Base-by-base conservation (phyloP, 768 basidiomycete genomes). In the Pluteus cervinus region DNA sequence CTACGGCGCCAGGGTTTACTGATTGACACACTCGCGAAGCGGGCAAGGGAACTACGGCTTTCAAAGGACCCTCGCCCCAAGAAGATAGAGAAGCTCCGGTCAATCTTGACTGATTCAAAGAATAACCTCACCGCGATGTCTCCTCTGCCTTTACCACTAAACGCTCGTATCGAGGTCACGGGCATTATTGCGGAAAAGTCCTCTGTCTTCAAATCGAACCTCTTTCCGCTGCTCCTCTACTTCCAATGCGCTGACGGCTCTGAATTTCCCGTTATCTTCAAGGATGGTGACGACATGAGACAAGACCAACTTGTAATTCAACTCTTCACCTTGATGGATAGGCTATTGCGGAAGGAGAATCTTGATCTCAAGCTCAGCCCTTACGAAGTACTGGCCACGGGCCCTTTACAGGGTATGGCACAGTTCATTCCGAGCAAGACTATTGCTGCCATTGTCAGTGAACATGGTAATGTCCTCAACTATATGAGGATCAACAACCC, bases 291-390 rank as follows among this genome's bases (percentile, higher is more conserved):
- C 54, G 96, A 99, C 54, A 84, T 98, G 73, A 81, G 96, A 15
- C 96, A 99, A 58, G 96, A 99, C 55, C 96, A 99, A 57, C 77
- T 99, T 24, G 93, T 98, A 18, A 85, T 98, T 34, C 96, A 99
- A 58, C 71, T 98, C n/a, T 93, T 99, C 59, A 96, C 92, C 11
- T 76, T 99, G 18, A 99, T 99, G 96, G 92, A 99, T 55, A 73
- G 86, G 33, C 60, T 99, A 17, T 62, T 98, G 43, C 68, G 91
- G 40, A 94, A 93, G 61, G 96, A 98, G 65, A 96, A 96, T 55
- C 58, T 99, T 36, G 96, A 98, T 54, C 65, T 98, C 40, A 88
- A 90, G 54, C 56, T 99, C 39, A 90, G 76, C 41, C 88, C 91
- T 4, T 97, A 96, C 51, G 81, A 85, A 44, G 96, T 98, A 2